These are phyloP conservation scores for Annulohypoxylon truncatum DNA, from an alignment of 2,329 filamentous ascomycete genomes.

Conservation along the genomic window DNA sequence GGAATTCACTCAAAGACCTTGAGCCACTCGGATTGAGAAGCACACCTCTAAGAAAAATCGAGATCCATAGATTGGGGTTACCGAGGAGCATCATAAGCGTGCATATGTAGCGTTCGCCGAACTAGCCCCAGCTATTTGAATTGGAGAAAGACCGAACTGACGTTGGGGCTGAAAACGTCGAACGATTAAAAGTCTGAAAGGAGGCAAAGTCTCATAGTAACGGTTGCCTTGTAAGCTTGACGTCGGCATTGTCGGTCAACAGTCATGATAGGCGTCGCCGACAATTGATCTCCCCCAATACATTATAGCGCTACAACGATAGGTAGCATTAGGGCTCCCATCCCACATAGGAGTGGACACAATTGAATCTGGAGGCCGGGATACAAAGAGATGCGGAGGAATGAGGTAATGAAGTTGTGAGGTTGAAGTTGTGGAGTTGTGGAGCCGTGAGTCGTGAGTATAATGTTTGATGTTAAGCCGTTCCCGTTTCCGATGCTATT, in stretches of 20 bases:
- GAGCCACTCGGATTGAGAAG: slow-evolving; percentile 7
- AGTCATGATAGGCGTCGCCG: slow-evolving; percentile 3
- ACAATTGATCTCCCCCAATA: not conserved
- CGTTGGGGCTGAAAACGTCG: slow-evolving; percentile 19
- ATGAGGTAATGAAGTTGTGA: not conserved
- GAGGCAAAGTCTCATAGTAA: not conserved
- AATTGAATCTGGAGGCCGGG: not conserved
- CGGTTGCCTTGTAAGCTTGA: not conserved
- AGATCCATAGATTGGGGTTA: not conserved
- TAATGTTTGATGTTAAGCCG: not conserved
- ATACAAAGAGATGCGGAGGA: not conserved
- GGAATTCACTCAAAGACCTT: not conserved
- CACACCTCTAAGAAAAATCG: slow-evolving; percentile 16
- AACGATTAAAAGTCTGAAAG: slow-evolving; percentile 5
- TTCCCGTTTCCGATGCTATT: slow-evolving; percentile 14
- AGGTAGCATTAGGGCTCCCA: not conserved
- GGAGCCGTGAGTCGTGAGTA: slow-evolving; percentile 10
- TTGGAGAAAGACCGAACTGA: slow-evolving; percentile 18
- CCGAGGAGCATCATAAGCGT: slow-evolving; percentile 4
- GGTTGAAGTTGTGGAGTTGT: slow-evolving; percentile 14
- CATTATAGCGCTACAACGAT: not conserved
- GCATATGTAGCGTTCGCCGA: slow-evolving; percentile 4
- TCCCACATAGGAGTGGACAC: not conserved
- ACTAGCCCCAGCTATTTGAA: not conserved
- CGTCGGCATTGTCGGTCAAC: not conserved